Evolutionary conservation across 1,139 yeast species (phyloP).

Genomic region (Diutina scorzettiae): DNA sequence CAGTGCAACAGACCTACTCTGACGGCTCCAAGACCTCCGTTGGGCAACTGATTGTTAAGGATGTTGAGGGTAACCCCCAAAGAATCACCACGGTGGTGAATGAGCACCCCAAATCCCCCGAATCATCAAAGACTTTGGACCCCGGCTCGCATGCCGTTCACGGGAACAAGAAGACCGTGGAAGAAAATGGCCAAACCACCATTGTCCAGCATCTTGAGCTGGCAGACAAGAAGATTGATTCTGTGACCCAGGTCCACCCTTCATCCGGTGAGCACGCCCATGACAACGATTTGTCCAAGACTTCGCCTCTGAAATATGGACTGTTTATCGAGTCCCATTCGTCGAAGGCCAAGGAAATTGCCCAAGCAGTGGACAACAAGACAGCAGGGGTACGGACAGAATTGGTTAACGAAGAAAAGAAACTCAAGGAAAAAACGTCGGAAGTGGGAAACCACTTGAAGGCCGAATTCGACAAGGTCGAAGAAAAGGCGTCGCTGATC

Average conservation of each 20-base stretch:
- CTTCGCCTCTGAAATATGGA: not conserved
- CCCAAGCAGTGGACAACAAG: not conserved
- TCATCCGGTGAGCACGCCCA: not conserved
- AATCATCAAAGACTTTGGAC: not conserved
- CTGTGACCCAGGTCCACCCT: not conserved
- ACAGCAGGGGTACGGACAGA: not conserved
- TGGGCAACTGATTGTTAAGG: not conserved
- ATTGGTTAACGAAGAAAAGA: not conserved
- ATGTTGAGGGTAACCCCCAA: not conserved
- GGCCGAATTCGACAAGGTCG: too few species aligned
- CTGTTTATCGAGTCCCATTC: not conserved
- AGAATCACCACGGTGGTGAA: not conserved
- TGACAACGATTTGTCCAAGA: not conserved
- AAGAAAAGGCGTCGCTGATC: not conserved
- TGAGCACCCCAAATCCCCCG: not conserved
- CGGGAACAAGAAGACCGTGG: not conserved
- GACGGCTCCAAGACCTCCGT: not conserved
- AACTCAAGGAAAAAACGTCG: too few species aligned
- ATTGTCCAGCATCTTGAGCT: too few species aligned
- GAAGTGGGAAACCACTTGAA: not conserved
- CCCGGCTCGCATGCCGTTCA: not conserved
- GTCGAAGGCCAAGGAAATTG: not conserved
- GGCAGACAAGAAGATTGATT: not conserved
- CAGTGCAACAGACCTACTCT: not conserved
- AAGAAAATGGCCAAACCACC: not conserved